Base-by-base conservation (phyloP, 164 flowering plant species). In the Platanus orientalis region DNA sequence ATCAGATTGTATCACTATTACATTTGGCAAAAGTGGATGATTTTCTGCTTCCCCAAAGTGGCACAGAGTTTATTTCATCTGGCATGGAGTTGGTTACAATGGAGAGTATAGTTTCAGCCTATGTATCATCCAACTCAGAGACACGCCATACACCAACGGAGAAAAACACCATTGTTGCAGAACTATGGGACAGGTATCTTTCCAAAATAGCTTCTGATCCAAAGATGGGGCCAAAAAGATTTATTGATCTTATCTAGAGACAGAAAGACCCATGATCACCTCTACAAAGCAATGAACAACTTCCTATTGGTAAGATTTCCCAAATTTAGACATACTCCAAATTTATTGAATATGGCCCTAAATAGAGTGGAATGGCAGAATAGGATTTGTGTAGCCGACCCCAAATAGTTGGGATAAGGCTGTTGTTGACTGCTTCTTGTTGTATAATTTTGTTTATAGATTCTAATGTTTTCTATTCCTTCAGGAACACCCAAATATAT, bases 171-270 rank as follows among this genome's bases (percentile, higher is more conserved):
- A 47, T 68, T 54, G 87, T 88, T 57, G 87, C 90, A 52, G 86
- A 85, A 54, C 67, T 83, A 50, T 93, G 98, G 98, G 98, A 93
- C 71, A 54, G 42, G 14, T 93, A 85, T 65, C 81, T 88, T 27
- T 68, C 77, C 57, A 73, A 55, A 24, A 62, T 93, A 51, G 92
- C 89, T 51, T 34, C 71, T 66, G 88, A 90, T 68, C 71, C 86
- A 23, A 65, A 73, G 13, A 69, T 90, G 81, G 81, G 11, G 30
- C 59, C 81, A 3, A 69, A 69, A 56, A 77, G 81, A 72, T 87
- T 93, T 78, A 70, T 79, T 83, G 79, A 79, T 54, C 92, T 93
- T 52, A 63, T 90, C 24, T 90, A 88, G 73, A 74, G 74, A 60
- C 72, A 70, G 98, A 67, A 81, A 73, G 42, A 78, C 57, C 53